Evolutionary conservation across 163 green algal species (phyloP), one percentile per base, ranked within the genome.

Genomic region (Scenedesmus sp.): DNA sequence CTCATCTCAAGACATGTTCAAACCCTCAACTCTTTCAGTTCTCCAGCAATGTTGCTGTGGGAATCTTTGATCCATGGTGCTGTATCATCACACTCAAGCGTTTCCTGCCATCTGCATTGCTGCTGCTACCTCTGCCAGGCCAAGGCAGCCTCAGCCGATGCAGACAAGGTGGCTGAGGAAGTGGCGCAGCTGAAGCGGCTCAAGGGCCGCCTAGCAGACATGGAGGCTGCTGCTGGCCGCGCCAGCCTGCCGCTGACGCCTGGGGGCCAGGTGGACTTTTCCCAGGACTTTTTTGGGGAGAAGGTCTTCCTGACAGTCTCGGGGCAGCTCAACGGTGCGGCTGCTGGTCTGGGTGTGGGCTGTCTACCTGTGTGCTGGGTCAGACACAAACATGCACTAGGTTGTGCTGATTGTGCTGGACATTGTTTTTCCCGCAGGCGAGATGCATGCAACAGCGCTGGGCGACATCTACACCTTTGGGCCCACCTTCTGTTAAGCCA

Each of bases 221-320:
- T 90, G 85, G 85, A 90, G 85, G 46, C 66, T 55, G 85, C 85
- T 70, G 85, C 85, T 90, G 85, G 46, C 1, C 85, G 85, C 52
- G 55, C 62, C 73, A 57, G 52, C 18, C 59, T 90, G 64, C 85
- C 85, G 1, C 7, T 90, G 64, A 66, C 57, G 5, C 4, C 64
- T 23, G 34, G 46, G 23, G 85, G 85, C 15, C 64, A 66, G 85
- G 46, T 98, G 0, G 98, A 99, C 94, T 99, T 98, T 92, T 92
- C 66, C 46, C 18, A 97, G 79, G 98, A 99, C 96, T 99, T 99
- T 90, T 99, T 99, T 93, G 95, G 94, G 67, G 94, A 95, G 87
- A 94, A 95, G 4, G 93, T 97, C 15, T 99, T 95, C 94, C 96
- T 99, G 1, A 99, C 98, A 1, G 98, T 99, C 46, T 98, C 97